phyloP scores from a whole-genome alignment of 768 basidiomycete species.

The Rhodosporidiobolus odoratus region DNA sequence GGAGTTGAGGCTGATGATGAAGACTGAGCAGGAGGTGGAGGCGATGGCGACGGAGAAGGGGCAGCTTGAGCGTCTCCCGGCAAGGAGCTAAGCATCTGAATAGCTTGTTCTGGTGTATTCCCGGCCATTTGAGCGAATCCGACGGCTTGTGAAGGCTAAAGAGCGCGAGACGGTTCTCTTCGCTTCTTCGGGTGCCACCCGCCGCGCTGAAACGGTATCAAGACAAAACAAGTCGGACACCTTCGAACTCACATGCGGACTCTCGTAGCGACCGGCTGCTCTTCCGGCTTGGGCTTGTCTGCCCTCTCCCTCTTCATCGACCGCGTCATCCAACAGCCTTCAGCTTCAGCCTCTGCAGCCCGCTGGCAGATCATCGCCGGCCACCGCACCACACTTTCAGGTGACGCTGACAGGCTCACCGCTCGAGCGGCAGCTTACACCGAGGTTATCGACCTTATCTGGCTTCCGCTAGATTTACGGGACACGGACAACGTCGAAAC shows the following conservation, averaged over 20 bases:
- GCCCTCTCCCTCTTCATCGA: neutral
- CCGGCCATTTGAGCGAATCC: neutral
- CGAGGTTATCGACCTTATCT: neutral
- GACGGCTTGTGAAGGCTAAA: neutral
- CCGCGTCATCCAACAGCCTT: neutral
- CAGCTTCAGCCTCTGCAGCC: neutral
- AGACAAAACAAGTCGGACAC: neutral
- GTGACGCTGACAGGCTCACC: neutral
- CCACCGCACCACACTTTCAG: neutral
- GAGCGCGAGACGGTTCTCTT: neutral
- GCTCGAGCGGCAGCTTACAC: neutral
- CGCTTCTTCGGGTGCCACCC: neutral
- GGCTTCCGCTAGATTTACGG: conserved; percentile 15
- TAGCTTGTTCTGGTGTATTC: neutral
- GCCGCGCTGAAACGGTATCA: no score
- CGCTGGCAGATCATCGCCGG: conserved; percentile 4
- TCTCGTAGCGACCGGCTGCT: conserved; percentile 7
- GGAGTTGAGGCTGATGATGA: neutral
- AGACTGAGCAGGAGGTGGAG: neutral
- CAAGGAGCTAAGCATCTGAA: neutral
- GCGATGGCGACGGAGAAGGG: conserved; percentile 1
- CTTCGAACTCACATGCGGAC: neutral
- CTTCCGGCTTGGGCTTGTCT: conserved; percentile 3
- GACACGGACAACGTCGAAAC: neutral
- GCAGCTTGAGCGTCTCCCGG: conserved; percentile 13